A percentile compares a stretch with the other conserved stretches of the same genome.
These are phyloP conservation scores for Xylaria curta DNA, from an alignment of 495 filamentous ascomycete species.

Conservation along the genomic window DNA sequence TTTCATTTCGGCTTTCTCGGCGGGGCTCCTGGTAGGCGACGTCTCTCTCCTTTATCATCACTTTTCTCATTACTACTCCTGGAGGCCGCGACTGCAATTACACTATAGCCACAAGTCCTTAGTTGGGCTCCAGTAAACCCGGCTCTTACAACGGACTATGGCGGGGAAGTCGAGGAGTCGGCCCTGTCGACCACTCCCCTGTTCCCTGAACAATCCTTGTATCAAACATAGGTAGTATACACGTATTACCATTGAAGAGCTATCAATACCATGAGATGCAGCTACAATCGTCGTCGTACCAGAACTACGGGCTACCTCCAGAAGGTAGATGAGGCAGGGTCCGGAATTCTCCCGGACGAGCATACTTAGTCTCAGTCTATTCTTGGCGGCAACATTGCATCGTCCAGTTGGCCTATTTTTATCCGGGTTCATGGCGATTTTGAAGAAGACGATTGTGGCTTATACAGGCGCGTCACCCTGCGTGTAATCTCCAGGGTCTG, in stretches of 20 bases:
- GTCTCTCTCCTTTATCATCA: slow-evolving; percentile 10
- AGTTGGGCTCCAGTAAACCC: not conserved
- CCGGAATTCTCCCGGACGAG: not conserved
- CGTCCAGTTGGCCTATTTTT: not conserved
- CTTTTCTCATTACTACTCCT: not conserved
- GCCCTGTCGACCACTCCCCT: not conserved
- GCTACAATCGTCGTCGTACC: not conserved
- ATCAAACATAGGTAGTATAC: not conserved
- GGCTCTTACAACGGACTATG: not conserved
- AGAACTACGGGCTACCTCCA: not conserved
- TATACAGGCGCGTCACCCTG: slow-evolving; percentile 15
- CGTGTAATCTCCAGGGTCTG: slow-evolving; percentile 18
- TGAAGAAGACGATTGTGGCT: slow-evolving; percentile 10
- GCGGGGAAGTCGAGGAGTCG: not conserved
- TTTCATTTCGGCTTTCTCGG: slow-evolving; percentile 1
- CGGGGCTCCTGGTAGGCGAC: not conserved
- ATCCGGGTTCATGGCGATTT: not conserved
- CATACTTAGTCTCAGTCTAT: not conserved
- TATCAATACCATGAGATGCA: slow-evolving; percentile 2
- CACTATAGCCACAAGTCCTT: not conserved
- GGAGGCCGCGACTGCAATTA: not conserved
- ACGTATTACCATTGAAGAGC: not conserved
- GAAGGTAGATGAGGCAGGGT: not conserved
- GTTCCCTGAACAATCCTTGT: not conserved
- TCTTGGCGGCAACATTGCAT: not conserved